A percentile compares a stretch with the other conserved stretches of the same genome.
Conservation (phyloP, 371 early-diverging fungal genomes). For the Syncephalastrum sp. region DNA sequence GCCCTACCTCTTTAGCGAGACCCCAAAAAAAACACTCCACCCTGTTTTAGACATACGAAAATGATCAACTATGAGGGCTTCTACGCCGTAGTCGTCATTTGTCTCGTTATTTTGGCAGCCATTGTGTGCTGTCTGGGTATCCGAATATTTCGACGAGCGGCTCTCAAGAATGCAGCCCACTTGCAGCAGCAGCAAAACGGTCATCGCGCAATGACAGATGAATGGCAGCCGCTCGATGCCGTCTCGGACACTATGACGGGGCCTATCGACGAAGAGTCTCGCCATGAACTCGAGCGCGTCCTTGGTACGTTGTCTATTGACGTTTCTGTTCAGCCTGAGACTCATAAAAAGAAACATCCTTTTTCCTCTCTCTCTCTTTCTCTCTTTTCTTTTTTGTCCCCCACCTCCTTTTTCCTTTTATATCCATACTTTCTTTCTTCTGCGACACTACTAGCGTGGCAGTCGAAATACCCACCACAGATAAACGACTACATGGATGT, state of each 20-base stretch:
- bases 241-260: constrained; percentile 6
- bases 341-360: too few relatives aligned
- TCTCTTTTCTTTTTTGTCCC: background rate
- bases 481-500: constrained; percentile 28
- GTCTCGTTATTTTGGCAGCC: constrained; percentile 19
- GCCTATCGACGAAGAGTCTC: constrained; percentile 15
- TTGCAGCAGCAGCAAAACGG: constrained; percentile 1
- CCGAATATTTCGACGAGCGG: constrained; percentile 18
- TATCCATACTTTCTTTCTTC: background rate
- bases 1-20: too few relatives aligned
- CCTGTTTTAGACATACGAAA: too few relatives aligned
- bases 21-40: too few relatives aligned
- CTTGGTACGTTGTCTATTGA: constrained; percentile 5
- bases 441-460: constrained; percentile 24
- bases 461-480: constrained; percentile 32
- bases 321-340: too few relatives aligned
- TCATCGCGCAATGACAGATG: constrained; percentile 5
- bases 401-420: background rate
- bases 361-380: too few relatives aligned
- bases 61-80: constrained; percentile 24
- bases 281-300: constrained; percentile 15
- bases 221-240: constrained; percentile 21
- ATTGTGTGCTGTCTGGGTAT: constrained; percentile 24
- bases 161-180: constrained; percentile 4
- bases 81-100: constrained; percentile 26